phyloP scores from a whole-genome alignment of 2,329 filamentous ascomycete species.

The Penicillium sp. region DNA sequence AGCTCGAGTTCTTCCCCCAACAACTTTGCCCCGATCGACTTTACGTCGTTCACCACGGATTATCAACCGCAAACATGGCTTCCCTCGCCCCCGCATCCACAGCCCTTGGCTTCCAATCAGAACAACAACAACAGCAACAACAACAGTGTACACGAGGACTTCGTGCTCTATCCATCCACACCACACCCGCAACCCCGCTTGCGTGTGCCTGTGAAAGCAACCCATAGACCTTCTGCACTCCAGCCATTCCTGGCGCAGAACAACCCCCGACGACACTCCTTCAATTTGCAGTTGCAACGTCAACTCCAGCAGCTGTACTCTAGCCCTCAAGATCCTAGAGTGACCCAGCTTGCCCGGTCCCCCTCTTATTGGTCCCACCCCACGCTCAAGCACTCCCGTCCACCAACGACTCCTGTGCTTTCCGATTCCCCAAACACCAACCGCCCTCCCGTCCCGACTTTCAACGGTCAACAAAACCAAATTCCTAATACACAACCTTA shows the following conservation, averaged over 20 bases:
- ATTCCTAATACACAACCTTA: constrained; percentile 26
- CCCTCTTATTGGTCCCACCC: constrained; percentile 40
- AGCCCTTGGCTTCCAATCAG: constrained; percentile 44
- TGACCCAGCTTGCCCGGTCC: constrained; percentile 44
- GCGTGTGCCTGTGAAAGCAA: constrained; percentile 37
- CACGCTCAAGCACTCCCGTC: constrained; percentile 33
- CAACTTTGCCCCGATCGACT: constrained; percentile 43
- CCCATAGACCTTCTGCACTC: constrained; percentile 38
- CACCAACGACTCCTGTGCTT: constrained; percentile 41
- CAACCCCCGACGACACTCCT: constrained; percentile 37
- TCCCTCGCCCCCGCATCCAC: constrained; percentile 45
- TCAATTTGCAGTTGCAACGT: constrained; percentile 39
- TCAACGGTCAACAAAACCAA: constrained; percentile 37
- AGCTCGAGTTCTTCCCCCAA: constrained; percentile 46
- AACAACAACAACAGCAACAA: constrained; percentile 36
- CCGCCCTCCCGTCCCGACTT: constrained; percentile 44
- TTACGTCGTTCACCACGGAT: constrained; percentile 53
- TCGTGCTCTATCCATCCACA: constrained; percentile 45
- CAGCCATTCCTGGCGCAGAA: constrained; percentile 38
- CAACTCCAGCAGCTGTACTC: constrained; percentile 36
- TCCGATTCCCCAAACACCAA: constrained; percentile 37
- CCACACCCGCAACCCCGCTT: constrained; percentile 36
- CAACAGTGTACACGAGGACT: constrained; percentile 43
- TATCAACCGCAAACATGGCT: constrained; percentile 50
- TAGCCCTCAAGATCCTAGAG: constrained; percentile 41